phyloP scores from a whole-genome alignment of 2,329 filamentous ascomycete species.

The Periconia macrospinosa region DNA sequence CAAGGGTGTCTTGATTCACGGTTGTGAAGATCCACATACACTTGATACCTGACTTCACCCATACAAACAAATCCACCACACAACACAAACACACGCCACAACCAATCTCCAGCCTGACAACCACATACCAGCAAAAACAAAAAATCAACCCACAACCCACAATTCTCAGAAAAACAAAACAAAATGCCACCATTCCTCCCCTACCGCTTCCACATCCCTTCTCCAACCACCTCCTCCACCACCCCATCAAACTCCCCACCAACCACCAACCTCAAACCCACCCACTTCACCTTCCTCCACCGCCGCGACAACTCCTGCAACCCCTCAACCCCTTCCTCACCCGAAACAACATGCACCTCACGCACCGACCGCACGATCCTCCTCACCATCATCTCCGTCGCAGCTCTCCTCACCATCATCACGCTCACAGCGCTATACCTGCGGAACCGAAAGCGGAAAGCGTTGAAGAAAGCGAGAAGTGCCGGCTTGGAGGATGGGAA shows the following conservation, averaged over 20 bases:
- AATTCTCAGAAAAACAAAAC: background rate
- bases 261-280: background rate
- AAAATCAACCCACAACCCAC: background rate
- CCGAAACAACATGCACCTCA: slow-evolving; percentile 10
- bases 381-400: slow-evolving; percentile 19
- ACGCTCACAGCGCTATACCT: slow-evolving; percentile 16
- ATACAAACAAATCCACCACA: no score
- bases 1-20: no score
- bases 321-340: slow-evolving; percentile 12
- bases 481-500: background rate
- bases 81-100: no score
- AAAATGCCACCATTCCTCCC: background rate
- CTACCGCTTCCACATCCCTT: background rate
- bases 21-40: no score
- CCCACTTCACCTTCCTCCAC: background rate
- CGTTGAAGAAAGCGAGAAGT: background rate
- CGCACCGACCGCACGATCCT: slow-evolving; percentile 22
- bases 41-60: no score
- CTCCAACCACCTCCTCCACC: background rate
- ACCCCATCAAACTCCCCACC: background rate
- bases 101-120: no score
- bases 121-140: no score
- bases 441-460: slow-evolving; percentile 11
- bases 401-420: slow-evolving; percentile 15
- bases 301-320: slow-evolving; percentile 8